Percentiles rank a stretch among this genome's conserved stretches.
phyloP scores from a whole-genome alignment of 2,329 filamentous ascomycete species.

The Fusarium tanahbumbuense region DNA sequence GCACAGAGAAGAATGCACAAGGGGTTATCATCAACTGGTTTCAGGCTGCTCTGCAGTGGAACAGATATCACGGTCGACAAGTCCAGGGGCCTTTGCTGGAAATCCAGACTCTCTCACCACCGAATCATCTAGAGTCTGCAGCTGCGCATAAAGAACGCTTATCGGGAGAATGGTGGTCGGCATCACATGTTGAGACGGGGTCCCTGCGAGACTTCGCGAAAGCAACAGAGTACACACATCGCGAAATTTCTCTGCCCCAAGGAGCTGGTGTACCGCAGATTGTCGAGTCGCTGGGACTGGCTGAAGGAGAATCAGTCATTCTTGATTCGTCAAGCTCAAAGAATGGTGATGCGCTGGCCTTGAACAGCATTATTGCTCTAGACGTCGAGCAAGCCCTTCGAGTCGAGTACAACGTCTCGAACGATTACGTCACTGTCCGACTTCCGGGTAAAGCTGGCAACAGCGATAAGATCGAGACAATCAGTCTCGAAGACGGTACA shows the following conservation, averaged over 20 bases:
- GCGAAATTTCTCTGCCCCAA: slow-evolving; percentile 57
- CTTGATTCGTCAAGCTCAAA: slow-evolving; percentile 69
- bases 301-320: slow-evolving; percentile 62
- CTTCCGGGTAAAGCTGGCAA: slow-evolving; percentile 30
- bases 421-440: slow-evolving; percentile 52
- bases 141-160: slow-evolving; percentile 26
- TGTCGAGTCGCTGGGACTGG: slow-evolving; percentile 61
- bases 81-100: slow-evolving; percentile 26
- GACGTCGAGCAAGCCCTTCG: slow-evolving; percentile 67
- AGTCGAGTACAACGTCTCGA: slow-evolving; percentile 67
- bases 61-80: slow-evolving; percentile 49
- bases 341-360: slow-evolving; percentile 57
- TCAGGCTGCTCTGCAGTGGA: slow-evolving; percentile 71
- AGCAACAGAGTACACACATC: slow-evolving; percentile 52
- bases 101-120: slow-evolving; percentile 44
- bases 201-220: slow-evolving; percentile 31
- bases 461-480: slow-evolving; percentile 27
- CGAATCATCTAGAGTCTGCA: slow-evolving; percentile 41
- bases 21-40: slow-evolving; percentile 82
- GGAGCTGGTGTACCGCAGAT: slow-evolving; percentile 65
- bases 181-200: background rate
- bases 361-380: slow-evolving; percentile 80
- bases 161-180: slow-evolving; percentile 27
- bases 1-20: slow-evolving; percentile 76
- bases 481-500: slow-evolving; percentile 41